Evolutionary conservation across 108 stramenopile species (phyloP), one percentile per base, ranked within the genome.

Genomic region (Conticribra weissflogii): DNA sequence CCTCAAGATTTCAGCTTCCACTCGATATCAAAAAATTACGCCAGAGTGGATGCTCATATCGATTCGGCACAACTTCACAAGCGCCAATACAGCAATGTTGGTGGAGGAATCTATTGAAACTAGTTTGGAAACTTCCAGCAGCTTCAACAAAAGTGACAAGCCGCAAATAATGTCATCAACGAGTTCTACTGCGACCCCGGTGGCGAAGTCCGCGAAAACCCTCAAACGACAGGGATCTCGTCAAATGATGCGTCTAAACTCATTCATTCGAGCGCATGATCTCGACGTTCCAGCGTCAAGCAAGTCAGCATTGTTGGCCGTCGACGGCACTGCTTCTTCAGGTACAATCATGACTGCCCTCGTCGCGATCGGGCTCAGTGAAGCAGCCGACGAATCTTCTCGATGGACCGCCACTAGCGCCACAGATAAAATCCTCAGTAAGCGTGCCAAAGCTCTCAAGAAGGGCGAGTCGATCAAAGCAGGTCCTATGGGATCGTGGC

Each of bases 311-410:
- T 50, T 74, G 56, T 2, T 66, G 14, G 18, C 71, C 9, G 31
- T 66, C 44, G 54, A 66, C 16, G 29, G 62, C 33, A 58, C 54
- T 18, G 60, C 46, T 12, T 54, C 54, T 2, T 41, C 36, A 5
- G 66, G 47, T 0, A 8, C 46, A 0, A 62, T 86, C n/a, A 71
- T 89, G 56, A 55, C 57, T 36, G 75, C 76, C 7, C 59, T 89
- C 32, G 60, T 64, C 28, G 44, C 66, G 2, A 36, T 86, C 14
- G 85, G 78, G 0, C 69, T 79, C 17, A 30, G 66, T 23, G 58
- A 82, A 54, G 74, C 78, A 1, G 74, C 71, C 8, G 88, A 89
- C 46, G 88, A 89, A 61, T 68, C 74, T 1, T 41, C 60, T 36
- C 84, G 88, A 23, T 89, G 84, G 65, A 63, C 18, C 44, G 82